phyloP scores from a whole-genome alignment of 2,329 filamentous ascomycete genomes.

The Xylariaceae sp. region DNA sequence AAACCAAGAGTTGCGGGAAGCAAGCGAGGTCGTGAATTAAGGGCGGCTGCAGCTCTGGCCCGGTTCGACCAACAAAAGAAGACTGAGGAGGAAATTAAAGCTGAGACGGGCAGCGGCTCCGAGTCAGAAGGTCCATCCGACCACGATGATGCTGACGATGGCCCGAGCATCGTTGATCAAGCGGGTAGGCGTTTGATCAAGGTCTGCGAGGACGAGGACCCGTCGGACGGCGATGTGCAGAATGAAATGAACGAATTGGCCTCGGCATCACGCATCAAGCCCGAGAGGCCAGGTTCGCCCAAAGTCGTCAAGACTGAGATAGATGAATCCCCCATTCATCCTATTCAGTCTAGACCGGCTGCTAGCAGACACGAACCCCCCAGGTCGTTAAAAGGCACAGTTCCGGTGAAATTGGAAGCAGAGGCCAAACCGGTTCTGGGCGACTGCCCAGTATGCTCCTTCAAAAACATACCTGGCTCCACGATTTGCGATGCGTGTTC shows the following conservation, averaged over 20 bases:
- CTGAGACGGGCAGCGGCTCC: slow-evolving; percentile 31
- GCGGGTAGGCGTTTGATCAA: slow-evolving; percentile 64
- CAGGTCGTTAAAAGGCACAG: not conserved
- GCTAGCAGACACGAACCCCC: slow-evolving; percentile 9
- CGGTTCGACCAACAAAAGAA: slow-evolving; percentile 59
- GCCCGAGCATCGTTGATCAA: slow-evolving; percentile 57
- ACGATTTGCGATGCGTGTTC: slow-evolving; percentile 64
- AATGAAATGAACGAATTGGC: slow-evolving; percentile 64
- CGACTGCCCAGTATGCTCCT: slow-evolving; percentile 61
- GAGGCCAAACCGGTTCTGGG: slow-evolving; percentile 13
- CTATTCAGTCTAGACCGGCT: slow-evolving; percentile 4
- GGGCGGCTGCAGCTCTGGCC: slow-evolving; percentile 71
- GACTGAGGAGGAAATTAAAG: slow-evolving; percentile 37
- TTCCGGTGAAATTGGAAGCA: slow-evolving; percentile 1
- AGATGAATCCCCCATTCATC: slow-evolving; percentile 3
- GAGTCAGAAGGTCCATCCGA: slow-evolving; percentile 41
- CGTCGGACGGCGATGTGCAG: slow-evolving; percentile 49
- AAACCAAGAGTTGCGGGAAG: slow-evolving; percentile 72
- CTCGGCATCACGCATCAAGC: slow-evolving; percentile 27
- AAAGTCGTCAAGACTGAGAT: slow-evolving; percentile 13
- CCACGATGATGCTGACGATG: slow-evolving; percentile 37
- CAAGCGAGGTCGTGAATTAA: slow-evolving; percentile 65
- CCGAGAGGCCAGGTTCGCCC: slow-evolving; percentile 16
- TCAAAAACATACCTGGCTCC: slow-evolving; percentile 49
- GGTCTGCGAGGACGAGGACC: slow-evolving; percentile 66